These are phyloP conservation scores for Claviceps pazoutovae DNA, from an alignment of 2,329 filamentous ascomycete genomes.

Conservation along the genomic window DNA sequence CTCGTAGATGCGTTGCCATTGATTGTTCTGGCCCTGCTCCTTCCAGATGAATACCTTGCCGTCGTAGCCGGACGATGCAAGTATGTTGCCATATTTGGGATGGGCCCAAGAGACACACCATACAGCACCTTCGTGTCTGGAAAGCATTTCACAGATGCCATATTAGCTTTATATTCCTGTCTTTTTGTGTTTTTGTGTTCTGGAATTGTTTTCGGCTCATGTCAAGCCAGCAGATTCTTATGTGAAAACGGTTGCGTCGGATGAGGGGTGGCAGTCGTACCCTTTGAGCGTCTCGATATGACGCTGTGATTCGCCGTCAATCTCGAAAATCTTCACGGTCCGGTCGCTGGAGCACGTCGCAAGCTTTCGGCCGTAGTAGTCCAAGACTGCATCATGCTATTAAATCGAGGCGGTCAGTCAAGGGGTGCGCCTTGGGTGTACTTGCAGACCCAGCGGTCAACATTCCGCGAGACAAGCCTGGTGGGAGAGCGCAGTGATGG, in stretches of 20 bases:
- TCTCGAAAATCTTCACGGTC: constrained; percentile 98
- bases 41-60: constrained; percentile 98
- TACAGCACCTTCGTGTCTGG: constrained; percentile 86
- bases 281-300: constrained; percentile 89
- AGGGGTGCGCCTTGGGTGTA: background rate
- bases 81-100: constrained; percentile 95
- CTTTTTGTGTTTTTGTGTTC: background rate
- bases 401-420: constrained; percentile 8
- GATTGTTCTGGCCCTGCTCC: constrained; percentile 51
- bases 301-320: constrained; percentile 83
- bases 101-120: constrained; percentile 98
- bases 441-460: background rate
- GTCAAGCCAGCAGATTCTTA: background rate
- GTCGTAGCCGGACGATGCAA: constrained; percentile 90
- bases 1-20: constrained; percentile 81
- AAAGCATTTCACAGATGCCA: background rate
- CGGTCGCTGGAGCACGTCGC: constrained; percentile 97
- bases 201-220: background rate
- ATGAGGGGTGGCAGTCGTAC: constrained; percentile 32
- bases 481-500: background rate
- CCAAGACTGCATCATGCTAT: constrained; percentile 92
- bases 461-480: background rate
- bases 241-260: no score
- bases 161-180: constrained; percentile 7
- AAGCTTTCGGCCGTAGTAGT: constrained; percentile 93